Evolutionary conservation across 495 filamentous ascomycete genomes (phyloP).

Genomic region (Bacidia gigantensis): DNA sequence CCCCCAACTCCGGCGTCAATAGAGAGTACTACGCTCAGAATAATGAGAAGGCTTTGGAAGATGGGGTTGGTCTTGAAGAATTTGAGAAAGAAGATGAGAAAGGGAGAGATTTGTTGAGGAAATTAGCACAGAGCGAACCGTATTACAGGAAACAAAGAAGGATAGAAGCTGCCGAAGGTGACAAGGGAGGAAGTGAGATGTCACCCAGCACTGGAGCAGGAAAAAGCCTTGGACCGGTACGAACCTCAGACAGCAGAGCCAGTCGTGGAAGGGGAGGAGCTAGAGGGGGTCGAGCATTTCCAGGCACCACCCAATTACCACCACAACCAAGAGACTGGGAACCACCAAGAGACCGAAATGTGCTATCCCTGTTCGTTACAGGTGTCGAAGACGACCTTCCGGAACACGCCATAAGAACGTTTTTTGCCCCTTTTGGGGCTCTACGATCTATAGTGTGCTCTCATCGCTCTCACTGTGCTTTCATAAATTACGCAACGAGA

Average conservation of each 20-base stretch:
- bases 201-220: conserved; percentile 34
- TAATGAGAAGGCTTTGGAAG: conserved; percentile 87
- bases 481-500: conserved; percentile 80
- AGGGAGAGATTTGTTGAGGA: conserved; percentile 70
- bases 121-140: conserved; percentile 81
- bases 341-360: conserved; percentile 67
- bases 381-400: conserved; percentile 94
- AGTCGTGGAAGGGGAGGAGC: conserved; percentile 35
- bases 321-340: conserved; percentile 68
- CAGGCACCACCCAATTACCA: conserved; percentile 57
- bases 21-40: conserved; percentile 95
- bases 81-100: conserved; percentile 98
- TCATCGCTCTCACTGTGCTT: conserved; percentile 92
- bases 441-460: conserved; percentile 86
- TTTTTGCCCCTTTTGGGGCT: conserved; percentile 76
- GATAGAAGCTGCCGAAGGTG: conserved; percentile 37
- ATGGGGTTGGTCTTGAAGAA: conserved; percentile 70
- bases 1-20: conserved; percentile 81
- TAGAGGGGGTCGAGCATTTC: conserved; percentile 47
- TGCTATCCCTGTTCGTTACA: conserved; percentile 86
- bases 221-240: conserved; percentile 45
- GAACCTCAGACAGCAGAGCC: conserved; percentile 43
- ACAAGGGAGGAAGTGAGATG: conserved; percentile 24
- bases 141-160: conserved; percentile 78
- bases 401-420: conserved; percentile 76